These are phyloP conservation scores for Sporisorium reilianum DNA, from an alignment of 1,284 basidiomycete genomes.

Conservation along the genomic window DNA sequence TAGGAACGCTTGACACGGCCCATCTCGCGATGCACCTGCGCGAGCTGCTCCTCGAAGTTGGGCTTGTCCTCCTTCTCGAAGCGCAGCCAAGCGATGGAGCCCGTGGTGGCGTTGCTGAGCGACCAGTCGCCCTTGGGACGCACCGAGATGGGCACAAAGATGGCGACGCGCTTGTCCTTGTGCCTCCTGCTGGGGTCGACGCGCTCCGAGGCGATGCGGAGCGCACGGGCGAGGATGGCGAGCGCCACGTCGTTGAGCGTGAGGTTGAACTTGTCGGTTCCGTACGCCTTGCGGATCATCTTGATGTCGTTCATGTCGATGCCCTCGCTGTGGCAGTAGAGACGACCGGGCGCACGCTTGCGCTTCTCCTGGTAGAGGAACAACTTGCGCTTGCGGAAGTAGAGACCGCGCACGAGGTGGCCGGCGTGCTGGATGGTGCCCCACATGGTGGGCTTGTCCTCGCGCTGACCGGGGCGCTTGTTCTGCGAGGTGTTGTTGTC, in stretches of 20 bases:
- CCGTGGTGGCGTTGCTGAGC: conserved; percentile 65
- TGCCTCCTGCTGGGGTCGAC: conserved; percentile 43
- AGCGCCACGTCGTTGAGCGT: conserved; percentile 68
- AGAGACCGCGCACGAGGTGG: conserved; percentile 64
- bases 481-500: conserved; percentile 55
- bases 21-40: conserved; percentile 66
- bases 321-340: conserved; percentile 66
- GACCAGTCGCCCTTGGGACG: conserved; percentile 66
- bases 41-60: conserved; percentile 54
- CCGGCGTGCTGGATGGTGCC: conserved; percentile 61
- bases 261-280: conserved; percentile 53
- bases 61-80: conserved; percentile 57
- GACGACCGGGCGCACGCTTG: conserved; percentile 43
- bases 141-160: conserved; percentile 66
- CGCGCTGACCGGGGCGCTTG: conserved; percentile 57
- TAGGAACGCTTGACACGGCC: conserved; percentile 62
- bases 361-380: conserved; percentile 59
- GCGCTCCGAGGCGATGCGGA: conserved; percentile 62
- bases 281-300: conserved; percentile 65
- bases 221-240: conserved; percentile 63
- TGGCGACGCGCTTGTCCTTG: conserved; percentile 65
- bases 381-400: conserved; percentile 62
- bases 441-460: conserved; percentile 54
- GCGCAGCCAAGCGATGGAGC: conserved; percentile 65
- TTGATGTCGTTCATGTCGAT: conserved; percentile 66